A percentile compares a stretch with the other conserved stretches of the same genome.
phyloP scores from a whole-genome alignment of 352 stramenopile species.

The Phytophthora crassamura region DNA sequence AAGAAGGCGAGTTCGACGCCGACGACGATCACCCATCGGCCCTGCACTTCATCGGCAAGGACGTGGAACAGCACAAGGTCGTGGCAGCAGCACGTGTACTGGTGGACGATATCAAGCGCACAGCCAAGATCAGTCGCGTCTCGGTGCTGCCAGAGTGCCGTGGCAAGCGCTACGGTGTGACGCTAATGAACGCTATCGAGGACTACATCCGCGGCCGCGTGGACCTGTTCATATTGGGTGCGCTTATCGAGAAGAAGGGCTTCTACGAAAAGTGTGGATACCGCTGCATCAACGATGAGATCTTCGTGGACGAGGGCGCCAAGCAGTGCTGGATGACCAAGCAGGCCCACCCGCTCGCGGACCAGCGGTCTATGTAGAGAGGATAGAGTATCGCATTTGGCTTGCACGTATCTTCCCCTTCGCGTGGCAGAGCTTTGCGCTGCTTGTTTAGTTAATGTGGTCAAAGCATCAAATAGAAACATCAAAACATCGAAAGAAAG shows the following conservation, averaged over 20 bases:
- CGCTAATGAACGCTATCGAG: constrained; percentile 53
- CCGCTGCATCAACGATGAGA: constrained; percentile 28
- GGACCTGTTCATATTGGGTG: constrained; percentile 43
- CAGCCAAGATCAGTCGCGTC: constrained; percentile 60
- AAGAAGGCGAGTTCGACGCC: constrained; percentile 44
- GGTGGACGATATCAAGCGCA: constrained; percentile 38
- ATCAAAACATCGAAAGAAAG: no score
- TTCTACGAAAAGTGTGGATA: constrained; percentile 46
- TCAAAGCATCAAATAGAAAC: no score
- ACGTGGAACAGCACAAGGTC: constrained; percentile 57
- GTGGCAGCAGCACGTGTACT: constrained; percentile 54
- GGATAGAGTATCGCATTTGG: not conserved
- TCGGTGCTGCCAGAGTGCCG: constrained; percentile 59
- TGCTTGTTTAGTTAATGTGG: no score
- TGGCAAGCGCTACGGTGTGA: constrained; percentile 53
- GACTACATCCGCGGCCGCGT: constrained; percentile 36
- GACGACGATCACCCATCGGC: constrained; percentile 50
- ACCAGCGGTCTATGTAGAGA: not conserved
- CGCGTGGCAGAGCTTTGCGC: no score
- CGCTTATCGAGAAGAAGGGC: constrained; percentile 40
- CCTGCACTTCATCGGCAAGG: constrained; percentile 55
- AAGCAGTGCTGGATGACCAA: constrained; percentile 44
- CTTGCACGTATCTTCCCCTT: no score
- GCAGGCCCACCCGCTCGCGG: constrained; percentile 2
- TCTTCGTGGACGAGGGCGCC: constrained; percentile 37